Percentiles rank a stretch among this genome's conserved stretches.
phyloP scores from a whole-genome alignment of 129 eudicot species.

The Artemisia tridentata region DNA sequence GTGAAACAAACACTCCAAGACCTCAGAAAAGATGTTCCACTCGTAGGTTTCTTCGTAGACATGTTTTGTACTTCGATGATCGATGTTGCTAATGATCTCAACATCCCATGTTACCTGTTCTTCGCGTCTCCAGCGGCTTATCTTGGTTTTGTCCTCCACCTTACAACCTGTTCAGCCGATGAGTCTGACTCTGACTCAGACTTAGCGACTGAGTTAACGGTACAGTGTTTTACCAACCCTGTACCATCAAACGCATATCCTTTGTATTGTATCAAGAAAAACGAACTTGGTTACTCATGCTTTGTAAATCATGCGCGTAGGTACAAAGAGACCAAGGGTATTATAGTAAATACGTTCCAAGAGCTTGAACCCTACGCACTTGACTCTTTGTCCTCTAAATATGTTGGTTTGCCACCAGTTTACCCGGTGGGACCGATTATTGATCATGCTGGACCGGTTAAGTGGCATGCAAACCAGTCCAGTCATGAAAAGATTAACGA shows the following conservation, averaged over 20 bases:
- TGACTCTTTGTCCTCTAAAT: conserved; percentile 10
- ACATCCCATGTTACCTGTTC: conserved; percentile 36
- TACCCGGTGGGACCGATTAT: conserved; percentile 43
- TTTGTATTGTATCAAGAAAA: conserved; percentile 7
- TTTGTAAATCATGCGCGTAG: conserved; percentile 28
- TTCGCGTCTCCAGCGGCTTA: conserved; percentile 40
- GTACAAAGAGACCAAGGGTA: conserved; percentile 41
- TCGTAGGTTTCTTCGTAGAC: conserved; percentile 32
- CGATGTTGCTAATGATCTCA: conserved; percentile 37
- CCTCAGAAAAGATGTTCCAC: conserved; percentile 4
- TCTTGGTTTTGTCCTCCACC: conserved; percentile 29
- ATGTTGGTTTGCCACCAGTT: conserved; percentile 21
- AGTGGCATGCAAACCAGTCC: conserved; percentile 24
- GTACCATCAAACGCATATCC: conserved; percentile 36
- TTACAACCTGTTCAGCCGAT: conserved; percentile 12
- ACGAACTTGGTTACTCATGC: conserved; percentile 24
- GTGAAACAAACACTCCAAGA: conserved; percentile 24
- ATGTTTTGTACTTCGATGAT: conserved; percentile 49
- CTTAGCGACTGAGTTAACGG: neutral
- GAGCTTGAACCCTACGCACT: conserved; percentile 29
- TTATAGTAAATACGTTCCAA: conserved; percentile 33
- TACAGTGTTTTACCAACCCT: conserved; percentile 23
- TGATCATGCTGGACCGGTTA: conserved; percentile 30
- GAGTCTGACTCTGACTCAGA: too few relatives aligned
- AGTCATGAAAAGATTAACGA: conserved; percentile 12